Evolutionary conservation across 2,329 filamentous ascomycete genomes (phyloP), one percentile per base, ranked within the genome.

Genomic region (Pseudogymnoascus sp.): DNA sequence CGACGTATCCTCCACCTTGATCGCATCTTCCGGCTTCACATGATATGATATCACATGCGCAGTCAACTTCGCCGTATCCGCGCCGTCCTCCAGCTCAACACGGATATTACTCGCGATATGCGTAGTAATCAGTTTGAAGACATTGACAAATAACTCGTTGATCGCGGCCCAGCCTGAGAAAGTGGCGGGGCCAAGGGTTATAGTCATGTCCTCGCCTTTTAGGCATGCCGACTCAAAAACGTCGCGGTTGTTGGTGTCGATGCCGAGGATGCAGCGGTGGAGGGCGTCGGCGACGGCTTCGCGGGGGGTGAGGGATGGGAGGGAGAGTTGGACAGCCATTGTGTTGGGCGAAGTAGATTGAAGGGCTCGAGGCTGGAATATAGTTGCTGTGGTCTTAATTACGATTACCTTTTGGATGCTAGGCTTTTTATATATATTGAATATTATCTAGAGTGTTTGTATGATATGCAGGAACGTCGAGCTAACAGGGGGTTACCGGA

Each of bases 101-200:
- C 73, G 69, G 14, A 73, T 63, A 62, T 71, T 75, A 60, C 65
- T 73, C 46, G 71, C 62, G n/a, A 68, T 68, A 62, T 75, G 74
- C 8, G 72, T 74, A 12, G 72, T 74, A 34, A 70, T 69, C 56
- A 66, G 73, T 1, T 63, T 65, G n/a, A 66, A 65, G 18, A 71
- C 62, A 8, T 61, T 63, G 61, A 69, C 63, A n/a, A 72, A 7
- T 1, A 61, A 23, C 7, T 62, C 59, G 14, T 53, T 59, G 40
- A 71, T 66, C 1, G 42, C 53, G 18, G 62, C 31, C 16, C 69
- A 64, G 18, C 62, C 53, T 14, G 59, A 8, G 23, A 64, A 23
- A 21, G n/a, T 28, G 7, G n/a, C 49, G 4, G n/a, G 62, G 9
- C 63, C 40, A 1, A 66, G 3, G 25, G 60, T 61, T 18, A 69